Evolutionary conservation across 306 rosid species (phyloP), one percentile per base, ranked within the genome.

Genomic region (Castanea sativa): DNA sequence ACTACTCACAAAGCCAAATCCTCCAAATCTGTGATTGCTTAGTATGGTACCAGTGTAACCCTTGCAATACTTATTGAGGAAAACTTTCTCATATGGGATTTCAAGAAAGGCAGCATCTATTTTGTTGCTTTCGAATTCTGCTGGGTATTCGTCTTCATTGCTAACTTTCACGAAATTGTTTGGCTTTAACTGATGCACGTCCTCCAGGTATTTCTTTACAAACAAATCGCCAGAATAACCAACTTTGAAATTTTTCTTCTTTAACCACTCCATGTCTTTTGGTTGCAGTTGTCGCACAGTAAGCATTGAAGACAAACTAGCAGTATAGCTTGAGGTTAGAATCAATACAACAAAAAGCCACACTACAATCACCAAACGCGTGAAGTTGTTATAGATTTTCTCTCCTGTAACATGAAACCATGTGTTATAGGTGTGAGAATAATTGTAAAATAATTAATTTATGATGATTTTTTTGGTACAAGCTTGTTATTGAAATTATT

Each of bases 1-100:
- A 63, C 19, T 76, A 84, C 94, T 92, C 18, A 92, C 97, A 92
- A 90, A 92, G 84, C 90, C 89, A 8, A 88, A 25, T 38, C 97
- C 94, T 80, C 92, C 97, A 81, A 82, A 90, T 73, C 72, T 87
- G 81, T 83, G 78, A 67, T 83, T 82, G 30, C 8, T 30, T 1
- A 69, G 77, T 52, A 78, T 29, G n/a, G 78, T 71, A 21, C 85
- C 70, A 53, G 81, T 83, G 74, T 72, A 92, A 6, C 76, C 85
- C 5, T 83, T 71, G 80, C 92, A 85, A 79, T 88, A 64, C 82
- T 85, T 80, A 64, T 78, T 78, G 65, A 90, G 71, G 85, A 92
- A 90, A 69, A 83, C 83, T 81, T 84, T 80, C 67, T 81, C 86
- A 82, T 90, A 88, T 5, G 91, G 94, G 55, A 84, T 83, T 78